phyloP scores from a whole-genome alignment of 2,329 filamentous ascomycete species.

The Paraphaeosphaeria minitans region DNA sequence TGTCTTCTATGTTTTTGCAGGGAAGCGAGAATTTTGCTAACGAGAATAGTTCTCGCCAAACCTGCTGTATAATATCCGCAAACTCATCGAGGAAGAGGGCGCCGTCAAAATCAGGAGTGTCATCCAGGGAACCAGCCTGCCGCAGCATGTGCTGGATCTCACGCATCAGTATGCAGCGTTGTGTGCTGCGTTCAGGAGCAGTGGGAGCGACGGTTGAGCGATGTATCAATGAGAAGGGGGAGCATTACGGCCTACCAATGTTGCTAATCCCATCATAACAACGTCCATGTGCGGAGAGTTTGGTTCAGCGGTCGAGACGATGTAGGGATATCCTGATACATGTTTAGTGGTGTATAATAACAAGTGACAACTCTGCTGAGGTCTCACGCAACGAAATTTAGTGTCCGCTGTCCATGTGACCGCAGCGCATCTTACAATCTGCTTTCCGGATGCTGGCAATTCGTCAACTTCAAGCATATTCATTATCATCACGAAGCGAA shows the following conservation, averaged over 20 bases:
- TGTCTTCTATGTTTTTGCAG: neutral
- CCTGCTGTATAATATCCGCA: slow-evolving; percentile 83
- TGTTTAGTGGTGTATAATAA: neutral
- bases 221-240: neutral
- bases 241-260: neutral
- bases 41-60: slow-evolving; percentile 79
- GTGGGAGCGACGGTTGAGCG: slow-evolving; percentile 12
- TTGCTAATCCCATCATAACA: slow-evolving; percentile 9
- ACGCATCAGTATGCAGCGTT: slow-evolving; percentile 96
- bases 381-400: neutral
- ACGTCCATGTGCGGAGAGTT: slow-evolving; percentile 23
- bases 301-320: neutral
- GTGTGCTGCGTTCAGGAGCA: slow-evolving; percentile 81
- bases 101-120: slow-evolving; percentile 97
- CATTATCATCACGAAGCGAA: neutral
- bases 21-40: neutral
- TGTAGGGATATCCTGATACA: slow-evolving; percentile 3
- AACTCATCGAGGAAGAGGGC: slow-evolving; percentile 95
- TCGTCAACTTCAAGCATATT: neutral
- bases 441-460: no score
- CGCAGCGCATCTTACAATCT: neutral
- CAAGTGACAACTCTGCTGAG: neutral
- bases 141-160: slow-evolving; percentile 89
- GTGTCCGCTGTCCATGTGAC: neutral
- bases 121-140: slow-evolving; percentile 92